Conservation (phyloP, 192 early-diverging fungal genomes). For the Coemansia erecta region DNA sequence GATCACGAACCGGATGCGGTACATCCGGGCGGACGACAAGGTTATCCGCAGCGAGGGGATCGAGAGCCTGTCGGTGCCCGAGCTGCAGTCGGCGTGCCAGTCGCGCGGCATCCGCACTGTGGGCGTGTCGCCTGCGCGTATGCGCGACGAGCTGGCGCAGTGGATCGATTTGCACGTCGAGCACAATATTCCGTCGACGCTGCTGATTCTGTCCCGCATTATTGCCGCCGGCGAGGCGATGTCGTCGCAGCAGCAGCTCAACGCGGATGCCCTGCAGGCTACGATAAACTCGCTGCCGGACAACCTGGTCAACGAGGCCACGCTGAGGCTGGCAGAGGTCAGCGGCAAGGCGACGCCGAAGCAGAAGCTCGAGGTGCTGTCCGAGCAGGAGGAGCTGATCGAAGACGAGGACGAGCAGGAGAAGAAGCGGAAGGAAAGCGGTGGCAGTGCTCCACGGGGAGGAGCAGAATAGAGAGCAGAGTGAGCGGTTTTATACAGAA, state of each 20-base stretch:
- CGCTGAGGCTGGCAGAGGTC: slow-evolving; percentile 81
- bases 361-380: slow-evolving; percentile 89
- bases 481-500: neutral
- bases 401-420: slow-evolving; percentile 92
- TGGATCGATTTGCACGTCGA: slow-evolving; percentile 94
- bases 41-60: slow-evolving; percentile 85
- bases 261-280: slow-evolving; percentile 85
- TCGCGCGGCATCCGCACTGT: slow-evolving; percentile 86
- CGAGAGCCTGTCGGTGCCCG: slow-evolving; percentile 82
- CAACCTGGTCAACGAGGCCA: slow-evolving; percentile 84
- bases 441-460: slow-evolving; percentile 40
- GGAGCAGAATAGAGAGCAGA: slow-evolving; percentile 17
- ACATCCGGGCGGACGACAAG: slow-evolving; percentile 87
- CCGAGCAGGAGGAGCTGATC: slow-evolving; percentile 96
- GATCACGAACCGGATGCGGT: slow-evolving; percentile 82
- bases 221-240: slow-evolving; percentile 74
- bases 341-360: slow-evolving; percentile 88
- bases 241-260: slow-evolving; percentile 72
- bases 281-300: slow-evolving; percentile 89
- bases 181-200: slow-evolving; percentile 86
- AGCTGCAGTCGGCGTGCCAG: slow-evolving; percentile 83
- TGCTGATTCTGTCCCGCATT: slow-evolving; percentile 88
- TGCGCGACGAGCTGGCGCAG: slow-evolving; percentile 84
- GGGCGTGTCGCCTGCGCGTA: slow-evolving; percentile 85
- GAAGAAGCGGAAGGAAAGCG: slow-evolving; percentile 56